Evolutionary conservation across 2,329 filamentous ascomycete species (phyloP), one percentile per base, ranked within the genome.

Genomic region (Bimuria novae-zelandiae): DNA sequence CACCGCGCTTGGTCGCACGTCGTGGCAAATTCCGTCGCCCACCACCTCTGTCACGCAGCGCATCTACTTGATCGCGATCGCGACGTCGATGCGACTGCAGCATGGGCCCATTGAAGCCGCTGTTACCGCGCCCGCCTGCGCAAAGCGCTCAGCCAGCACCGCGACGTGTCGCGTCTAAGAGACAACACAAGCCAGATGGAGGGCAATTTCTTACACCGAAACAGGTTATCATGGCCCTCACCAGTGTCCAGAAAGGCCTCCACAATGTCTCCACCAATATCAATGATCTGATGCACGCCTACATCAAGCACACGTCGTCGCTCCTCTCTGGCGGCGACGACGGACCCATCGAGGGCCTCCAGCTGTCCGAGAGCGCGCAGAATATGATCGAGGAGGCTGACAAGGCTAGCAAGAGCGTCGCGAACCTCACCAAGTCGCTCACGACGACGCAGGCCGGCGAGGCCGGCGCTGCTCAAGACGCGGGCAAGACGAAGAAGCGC

Each of bases 271-370:
- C 72, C 51, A 68, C 67, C 55, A 84, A 91, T 35, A 86, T 96
- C 70, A 87, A 89, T 68, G 87, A 87, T 54, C 87, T 96, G 65
- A 88, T 89, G 60, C 83, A 85, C 67, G 90, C 92, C 64, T 96
- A 96, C 77, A 84, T 95, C 69, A 88, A 90, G 70, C 91, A 96
- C 80, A 92, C 89, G 64, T 91, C 92, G 73, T 86, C 90, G 7
- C 84, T 96, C 42, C 83, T 96, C 11, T 65, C 66, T 27, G 67
- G 67, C 45, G 69, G 72, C 48, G 67, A 70, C 25, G 71, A 67
- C 49, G 69, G 57, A 19, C 64, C n/a, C n/a, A n/a, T 61, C 30
- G 75, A 76, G 57, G 74, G 76, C 63, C 75, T 77, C 55, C 72
- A 67, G 59, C 74, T 76, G 30, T 71, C 78, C n/a, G 65, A 73